Conservation (phyloP, 345 rosid genomes). For the Excoecaria agallocha region DNA sequence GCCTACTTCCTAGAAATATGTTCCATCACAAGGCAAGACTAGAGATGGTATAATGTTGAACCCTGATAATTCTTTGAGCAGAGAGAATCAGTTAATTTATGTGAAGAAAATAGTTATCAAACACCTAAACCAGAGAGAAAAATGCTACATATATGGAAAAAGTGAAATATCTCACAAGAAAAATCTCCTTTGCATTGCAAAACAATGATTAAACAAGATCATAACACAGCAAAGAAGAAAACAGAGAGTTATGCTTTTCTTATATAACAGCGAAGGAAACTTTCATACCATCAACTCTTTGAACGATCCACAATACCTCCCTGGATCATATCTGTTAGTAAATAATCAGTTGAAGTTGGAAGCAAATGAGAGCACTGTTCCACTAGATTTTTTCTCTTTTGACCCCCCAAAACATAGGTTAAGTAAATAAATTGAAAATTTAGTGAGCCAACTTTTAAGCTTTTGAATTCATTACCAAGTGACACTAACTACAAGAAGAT, state of each 20-base stretch:
- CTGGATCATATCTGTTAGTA: not conserved
- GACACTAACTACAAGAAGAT: not conserved
- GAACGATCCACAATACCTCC: not conserved
- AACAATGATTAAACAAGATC: not conserved
- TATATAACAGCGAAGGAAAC: not conserved
- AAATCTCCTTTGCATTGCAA: not conserved
- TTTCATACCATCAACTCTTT: not conserved
- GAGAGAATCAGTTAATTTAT: slow-evolving; percentile 16
- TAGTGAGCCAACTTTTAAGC: not conserved
- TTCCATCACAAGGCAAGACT: slow-evolving; percentile 23
- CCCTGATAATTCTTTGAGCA: slow-evolving; percentile 16
- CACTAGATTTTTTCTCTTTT: not conserved
- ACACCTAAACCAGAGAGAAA: slow-evolving; percentile 14
- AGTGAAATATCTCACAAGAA: not conserved
- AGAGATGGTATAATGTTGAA: slow-evolving; percentile 9
- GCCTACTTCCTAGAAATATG: slow-evolving; percentile 29
- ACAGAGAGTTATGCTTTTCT: slow-evolving; percentile 1
- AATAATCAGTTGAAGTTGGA: not conserved
- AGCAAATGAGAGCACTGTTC: not conserved
- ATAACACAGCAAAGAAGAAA: not conserved
- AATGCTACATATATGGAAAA: slow-evolving; percentile 4
- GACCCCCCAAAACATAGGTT: not conserved
- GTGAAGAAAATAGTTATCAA: slow-evolving; percentile 3
- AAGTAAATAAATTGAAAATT: not conserved
- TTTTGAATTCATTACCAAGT: not conserved